phyloP scores from a whole-genome alignment of 78 protist genomes.

The Dictyostelium citrinum region DNA sequence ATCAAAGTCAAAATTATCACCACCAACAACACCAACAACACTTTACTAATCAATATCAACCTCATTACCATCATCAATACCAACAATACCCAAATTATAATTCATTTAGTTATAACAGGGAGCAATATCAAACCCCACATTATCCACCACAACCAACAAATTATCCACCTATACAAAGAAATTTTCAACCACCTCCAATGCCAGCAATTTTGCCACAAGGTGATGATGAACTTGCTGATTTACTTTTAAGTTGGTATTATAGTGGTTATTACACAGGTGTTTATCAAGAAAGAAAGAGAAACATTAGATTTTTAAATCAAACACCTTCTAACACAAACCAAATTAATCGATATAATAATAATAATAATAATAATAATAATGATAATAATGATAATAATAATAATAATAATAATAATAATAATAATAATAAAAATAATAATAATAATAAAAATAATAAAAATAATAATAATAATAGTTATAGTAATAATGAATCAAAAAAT shows the following conservation, averaged over 20 bases:
- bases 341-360: background rate
- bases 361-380: background rate
- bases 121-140: background rate
- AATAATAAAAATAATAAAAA: constrained; percentile 7
- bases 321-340: background rate
- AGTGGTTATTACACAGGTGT: constrained; percentile 66
- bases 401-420: constrained; percentile 11
- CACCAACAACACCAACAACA: constrained; percentile 16
- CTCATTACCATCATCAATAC: background rate
- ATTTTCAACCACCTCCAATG: constrained; percentile 7
- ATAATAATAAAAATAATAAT: constrained; percentile 1
- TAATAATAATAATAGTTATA: background rate
- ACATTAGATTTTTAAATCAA: background rate
- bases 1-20: background rate
- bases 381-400: background rate
- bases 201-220: background rate
- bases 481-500: background rate
- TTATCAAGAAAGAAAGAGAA: constrained; percentile 54
- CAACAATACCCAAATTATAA: background rate
- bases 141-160: background rate
- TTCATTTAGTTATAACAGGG: background rate
- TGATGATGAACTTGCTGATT: constrained; percentile 23
- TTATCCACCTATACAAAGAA: background rate
- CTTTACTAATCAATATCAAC: background rate
- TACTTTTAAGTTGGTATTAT: constrained; percentile 63